Conservation (phyloP, 495 filamentous ascomycete species). For the Xylaria castorea region DNA sequence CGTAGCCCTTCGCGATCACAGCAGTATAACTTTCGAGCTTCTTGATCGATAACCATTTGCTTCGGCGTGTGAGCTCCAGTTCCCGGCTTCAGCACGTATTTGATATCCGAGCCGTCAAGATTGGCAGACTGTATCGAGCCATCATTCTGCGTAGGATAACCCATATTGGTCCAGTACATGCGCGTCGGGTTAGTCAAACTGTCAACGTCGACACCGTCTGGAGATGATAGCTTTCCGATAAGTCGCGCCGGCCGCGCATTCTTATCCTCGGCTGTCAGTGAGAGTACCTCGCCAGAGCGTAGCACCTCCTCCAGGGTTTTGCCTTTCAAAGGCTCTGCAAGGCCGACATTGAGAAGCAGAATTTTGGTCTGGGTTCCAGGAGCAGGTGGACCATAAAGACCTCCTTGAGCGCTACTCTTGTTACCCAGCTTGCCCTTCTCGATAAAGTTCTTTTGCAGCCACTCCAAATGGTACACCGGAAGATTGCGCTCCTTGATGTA, state of each 20-base stretch:
- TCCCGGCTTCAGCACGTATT: constrained; percentile 45
- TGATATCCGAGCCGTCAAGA: constrained; percentile 51
- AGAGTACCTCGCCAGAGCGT: not conserved
- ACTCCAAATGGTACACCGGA: not conserved
- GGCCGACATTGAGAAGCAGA: not conserved
- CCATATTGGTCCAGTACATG: constrained; percentile 61
- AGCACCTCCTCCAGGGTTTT: not conserved
- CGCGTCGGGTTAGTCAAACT: constrained; percentile 28
- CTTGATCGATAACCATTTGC: constrained; percentile 48
- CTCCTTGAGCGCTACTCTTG: not conserved
- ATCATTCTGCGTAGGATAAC: constrained; percentile 42
- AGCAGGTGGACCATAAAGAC: not conserved
- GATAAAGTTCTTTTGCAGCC: not conserved
- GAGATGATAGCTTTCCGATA: constrained; percentile 25
- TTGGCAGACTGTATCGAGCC: constrained; percentile 52
- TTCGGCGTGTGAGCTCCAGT: constrained; percentile 55
- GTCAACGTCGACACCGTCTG: constrained; percentile 53
- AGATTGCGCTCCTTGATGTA: constrained; percentile 55
- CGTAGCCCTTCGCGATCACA: constrained; percentile 62
- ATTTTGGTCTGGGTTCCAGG: not conserved
- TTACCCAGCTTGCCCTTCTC: not conserved
- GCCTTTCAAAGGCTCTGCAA: not conserved
- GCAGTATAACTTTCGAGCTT: constrained; percentile 50
- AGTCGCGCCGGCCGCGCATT: constrained; percentile 33
- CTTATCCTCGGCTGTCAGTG: not conserved